Evolutionary conservation across 306 rosid genomes (phyloP).

Genomic region (Quercus ilex): DNA sequence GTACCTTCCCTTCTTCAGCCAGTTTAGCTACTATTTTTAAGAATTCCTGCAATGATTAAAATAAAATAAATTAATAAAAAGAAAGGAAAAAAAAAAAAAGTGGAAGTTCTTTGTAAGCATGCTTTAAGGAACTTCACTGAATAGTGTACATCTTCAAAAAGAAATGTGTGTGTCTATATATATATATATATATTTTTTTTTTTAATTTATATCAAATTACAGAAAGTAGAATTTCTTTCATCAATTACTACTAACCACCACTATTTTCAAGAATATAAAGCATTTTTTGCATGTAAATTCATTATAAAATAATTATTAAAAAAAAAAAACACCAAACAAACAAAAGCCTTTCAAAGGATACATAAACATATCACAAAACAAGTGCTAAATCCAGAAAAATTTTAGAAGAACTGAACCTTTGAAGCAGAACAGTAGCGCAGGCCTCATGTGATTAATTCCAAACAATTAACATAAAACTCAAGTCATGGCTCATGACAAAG

Average conservation of each 20-base stretch:
- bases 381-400: no score
- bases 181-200: no score
- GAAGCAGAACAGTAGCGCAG: background rate
- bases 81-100: background rate
- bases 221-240: background rate
- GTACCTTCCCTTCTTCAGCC: conserved; percentile 97
- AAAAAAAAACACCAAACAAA: background rate
- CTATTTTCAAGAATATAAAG: background rate
- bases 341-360: background rate
- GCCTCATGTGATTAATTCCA: background rate
- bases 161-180: no score
- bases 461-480: background rate
- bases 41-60: conserved; percentile 56
- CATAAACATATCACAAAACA: background rate
- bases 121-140: background rate
- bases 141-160: background rate
- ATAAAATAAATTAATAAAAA: background rate
- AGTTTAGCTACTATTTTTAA: conserved; percentile 82
- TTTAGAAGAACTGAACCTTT: no score
- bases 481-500: background rate
- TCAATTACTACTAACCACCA: background rate
- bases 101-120: background rate
- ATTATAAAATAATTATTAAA: background rate
- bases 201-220: background rate
- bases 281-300: background rate